Evolutionary conservation across 2,329 filamentous ascomycete species (phyloP).

Genomic region (Colletotrichum sp.): DNA sequence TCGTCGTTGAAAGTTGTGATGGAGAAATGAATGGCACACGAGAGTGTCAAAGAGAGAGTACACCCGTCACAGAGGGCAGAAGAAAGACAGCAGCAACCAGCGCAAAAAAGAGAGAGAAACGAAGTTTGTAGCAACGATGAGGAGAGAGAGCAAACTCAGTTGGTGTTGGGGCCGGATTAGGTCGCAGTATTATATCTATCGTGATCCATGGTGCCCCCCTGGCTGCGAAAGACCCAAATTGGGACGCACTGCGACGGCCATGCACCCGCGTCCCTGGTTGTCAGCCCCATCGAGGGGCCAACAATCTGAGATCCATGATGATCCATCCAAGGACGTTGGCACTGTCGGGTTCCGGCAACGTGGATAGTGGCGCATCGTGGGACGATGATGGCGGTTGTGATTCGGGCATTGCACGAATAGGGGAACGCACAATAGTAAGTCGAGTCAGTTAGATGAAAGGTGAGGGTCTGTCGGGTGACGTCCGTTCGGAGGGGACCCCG

Average conservation of each 20-base stretch:
- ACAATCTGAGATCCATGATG: neutral
- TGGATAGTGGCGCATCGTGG: neutral
- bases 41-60: slow-evolving; percentile 17
- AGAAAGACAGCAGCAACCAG: slow-evolving; percentile 13
- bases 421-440: neutral
- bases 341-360: neutral
- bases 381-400: neutral
- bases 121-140: neutral
- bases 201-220: neutral
- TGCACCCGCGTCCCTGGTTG: neutral
- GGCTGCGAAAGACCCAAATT: neutral
- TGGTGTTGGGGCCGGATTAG: neutral
- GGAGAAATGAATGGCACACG: slow-evolving; percentile 12
- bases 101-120: neutral
- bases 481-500: neutral
- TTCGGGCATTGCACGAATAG: neutral
- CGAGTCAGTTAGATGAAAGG: neutral
- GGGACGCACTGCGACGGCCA: neutral
- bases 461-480: neutral
- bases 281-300: neutral
- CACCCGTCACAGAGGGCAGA: slow-evolving; percentile 20
- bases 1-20: neutral
- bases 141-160: accelerated
- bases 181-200: slow-evolving; percentile 1
- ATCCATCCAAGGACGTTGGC: neutral